phyloP scores from a whole-genome alignment of 495 filamentous ascomycete genomes.

The Daldinia decipiens region DNA sequence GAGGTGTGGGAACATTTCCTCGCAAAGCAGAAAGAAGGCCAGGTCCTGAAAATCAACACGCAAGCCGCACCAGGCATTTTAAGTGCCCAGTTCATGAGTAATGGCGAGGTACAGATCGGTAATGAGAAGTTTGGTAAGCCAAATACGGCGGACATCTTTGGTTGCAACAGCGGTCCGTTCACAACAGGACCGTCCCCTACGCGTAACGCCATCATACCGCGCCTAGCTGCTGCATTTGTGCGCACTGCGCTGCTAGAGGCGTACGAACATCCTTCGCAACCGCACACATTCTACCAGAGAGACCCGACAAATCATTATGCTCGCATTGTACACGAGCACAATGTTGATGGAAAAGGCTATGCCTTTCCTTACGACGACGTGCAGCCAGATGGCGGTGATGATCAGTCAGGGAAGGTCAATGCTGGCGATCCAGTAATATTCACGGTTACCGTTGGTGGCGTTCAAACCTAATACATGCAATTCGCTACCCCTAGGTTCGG shows the following conservation, averaged over 20 bases:
- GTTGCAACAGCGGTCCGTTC: conserved; percentile 78
- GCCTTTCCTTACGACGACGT: conserved; percentile 87
- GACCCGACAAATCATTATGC: conserved; percentile 77
- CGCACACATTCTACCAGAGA: conserved; percentile 65
- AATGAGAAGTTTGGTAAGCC: conserved; percentile 67
- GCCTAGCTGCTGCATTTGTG: conserved; percentile 76
- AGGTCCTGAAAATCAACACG: conserved; percentile 52
- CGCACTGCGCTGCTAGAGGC: conserved; percentile 67
- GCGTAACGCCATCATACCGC: conserved; percentile 69
- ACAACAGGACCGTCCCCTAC: conserved; percentile 61
- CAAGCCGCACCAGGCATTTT: conserved; percentile 52
- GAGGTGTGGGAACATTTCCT: conserved; percentile 69
- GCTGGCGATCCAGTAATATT: conserved; percentile 68
- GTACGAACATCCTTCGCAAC: conserved; percentile 61
- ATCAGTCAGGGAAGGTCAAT: conserved; percentile 74
- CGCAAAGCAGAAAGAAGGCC: conserved; percentile 23
- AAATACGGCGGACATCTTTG: conserved; percentile 72
- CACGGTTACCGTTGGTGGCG: conserved; percentile 74
- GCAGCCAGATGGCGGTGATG: conserved; percentile 65
- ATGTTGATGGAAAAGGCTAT: conserved; percentile 75
- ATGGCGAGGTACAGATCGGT: conserved; percentile 49
- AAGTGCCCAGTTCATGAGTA: conserved; percentile 30
- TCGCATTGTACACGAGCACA: conserved; percentile 71
- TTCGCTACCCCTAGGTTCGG: background rate
- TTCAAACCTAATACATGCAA: conserved; percentile 18